A percentile compares a stretch with the other conserved stretches of the same genome.
Conservation (phyloP, 441 rosid genomes). For the Arabidopsis lyrata region DNA sequence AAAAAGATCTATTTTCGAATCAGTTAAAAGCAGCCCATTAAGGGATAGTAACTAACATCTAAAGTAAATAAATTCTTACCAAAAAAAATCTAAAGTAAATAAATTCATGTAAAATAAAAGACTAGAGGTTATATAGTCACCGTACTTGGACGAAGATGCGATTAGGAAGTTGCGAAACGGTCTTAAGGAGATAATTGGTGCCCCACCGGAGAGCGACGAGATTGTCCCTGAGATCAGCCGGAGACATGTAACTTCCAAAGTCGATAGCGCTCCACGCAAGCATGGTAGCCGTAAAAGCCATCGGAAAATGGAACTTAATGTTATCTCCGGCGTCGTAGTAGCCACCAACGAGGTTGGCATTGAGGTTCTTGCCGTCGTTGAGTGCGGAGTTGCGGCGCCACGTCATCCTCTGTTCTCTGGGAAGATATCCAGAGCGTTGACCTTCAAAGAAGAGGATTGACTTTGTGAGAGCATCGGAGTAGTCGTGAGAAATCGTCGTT, state of each 20-base stretch:
- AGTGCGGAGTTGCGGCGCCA: slow-evolving; percentile 60
- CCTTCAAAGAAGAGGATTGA: slow-evolving; percentile 59
- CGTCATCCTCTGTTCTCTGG: slow-evolving; percentile 47
- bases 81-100: not conserved
- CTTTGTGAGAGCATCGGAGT: slow-evolving; percentile 54
- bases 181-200: slow-evolving; percentile 60
- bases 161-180: slow-evolving; percentile 72
- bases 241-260: slow-evolving; percentile 45
- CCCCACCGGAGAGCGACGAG: slow-evolving; percentile 50
- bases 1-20: too few species aligned
- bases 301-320: slow-evolving; percentile 52
- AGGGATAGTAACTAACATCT: too few species aligned
- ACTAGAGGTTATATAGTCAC: not conserved
- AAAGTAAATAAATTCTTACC: too few species aligned
- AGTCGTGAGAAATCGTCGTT: slow-evolving; percentile 41
- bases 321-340: slow-evolving; percentile 61
- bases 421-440: slow-evolving; percentile 46
- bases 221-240: slow-evolving; percentile 34
- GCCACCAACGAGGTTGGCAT: slow-evolving; percentile 51
- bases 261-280: slow-evolving; percentile 56
- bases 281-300: slow-evolving; percentile 55
- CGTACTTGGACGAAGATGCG: slow-evolving; percentile 85
- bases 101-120: not conserved
- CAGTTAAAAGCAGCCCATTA: too few species aligned
- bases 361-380: slow-evolving; percentile 46